Evolutionary conservation across 805 yeast genomes (phyloP), one percentile per base, ranked within the genome.

Genomic region (Saturnispora ahearnii): DNA sequence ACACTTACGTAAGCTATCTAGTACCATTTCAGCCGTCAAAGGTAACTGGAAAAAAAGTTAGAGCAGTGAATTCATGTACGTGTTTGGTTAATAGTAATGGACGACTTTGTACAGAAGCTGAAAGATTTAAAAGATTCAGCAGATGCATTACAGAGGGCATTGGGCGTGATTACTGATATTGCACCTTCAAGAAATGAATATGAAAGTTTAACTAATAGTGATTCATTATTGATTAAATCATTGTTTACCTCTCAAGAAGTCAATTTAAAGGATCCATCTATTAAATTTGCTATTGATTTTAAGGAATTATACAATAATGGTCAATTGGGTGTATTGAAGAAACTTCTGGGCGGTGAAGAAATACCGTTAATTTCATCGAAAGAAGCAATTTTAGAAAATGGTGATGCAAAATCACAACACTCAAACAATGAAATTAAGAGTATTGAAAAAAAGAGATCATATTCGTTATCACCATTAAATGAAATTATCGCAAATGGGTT

Each of bases 201-300:
- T 22, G 41, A 46, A 3, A 38, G 33, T 3, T 34, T 52, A 8
- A 10, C 44, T 1, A 54, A 68, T 54, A 53, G 63, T 59, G 41
- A 49, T 72, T 7, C 56, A 63, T 11, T 48, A 42, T 18, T 49
- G 51, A 21, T 37, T 44, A 40, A 41, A 18, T n/a, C 46, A 5
- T n/a, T 51, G 5, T 44, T 54, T 5, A 31, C 40, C 15, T 44
- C 50, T 11, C 37, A 76, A 80, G 13, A 60, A 82, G 42, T 63
- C 73, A 21, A 72, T 30, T 29, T 54, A 5, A 24, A 79, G 46
- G 75, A 71, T 57, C 72, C 74, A 33, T 74, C 81, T 45, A 59
- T 87, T 24, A 72, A 73, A 45, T 62, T 85, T 30, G 87, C 87
- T 0, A 71, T 86, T 0, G 70, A 72, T 50, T 61, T 87, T 51